Base-by-base conservation (phyloP, 257 asterid genomes). In the Mitragyna speciosa region DNA sequence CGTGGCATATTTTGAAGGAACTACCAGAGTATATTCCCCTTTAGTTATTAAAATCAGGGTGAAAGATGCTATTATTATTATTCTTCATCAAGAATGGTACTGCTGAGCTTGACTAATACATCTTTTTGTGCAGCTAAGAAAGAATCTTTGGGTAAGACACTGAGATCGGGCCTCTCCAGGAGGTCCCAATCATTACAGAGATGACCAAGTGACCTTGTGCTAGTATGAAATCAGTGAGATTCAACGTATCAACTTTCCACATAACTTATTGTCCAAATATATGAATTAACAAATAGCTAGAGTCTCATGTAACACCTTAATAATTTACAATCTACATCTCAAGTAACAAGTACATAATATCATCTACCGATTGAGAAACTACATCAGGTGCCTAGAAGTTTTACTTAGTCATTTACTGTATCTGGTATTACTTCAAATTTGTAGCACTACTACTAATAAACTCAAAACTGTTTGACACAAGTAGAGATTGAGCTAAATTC, bases 91-190 rank as follows among this genome's bases (percentile, higher is more conserved):
- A 83, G 83, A 83, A 85, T 51, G 77, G 80, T 82, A 75, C 66
- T 78, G 80, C 41, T 79, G 78, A 85, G 67, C 22, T 48, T 61
- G 84, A 71, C 83, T 76, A 49, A 54, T 71, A 76, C 54, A 67
- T 12, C 24, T 77, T 31, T 82, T 82, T 82, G 73, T 56, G 79
- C 82, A 71, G 88, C 90, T 86, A 83, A 75, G 88, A 83, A 84
- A 68, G 92, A 87, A 90, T 90, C 88, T 89, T 84, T 72, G 76
- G 79, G 56, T 82, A 70, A 69, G 69, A 86, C 71, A 39, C 69
- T 41, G 39, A 68, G 58, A 51, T 31, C 14, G 59, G 73, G 31
- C 76, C 16, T 15, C 28, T 49, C 14, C 45, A 73, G 47, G 39
- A 17, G 61, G 66, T 68, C 68, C 66, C 56, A 78, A 41, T 78